Base-by-base conservation (phyloP, 805 yeast genomes). In the Metschnikowia colocasiae region DNA sequence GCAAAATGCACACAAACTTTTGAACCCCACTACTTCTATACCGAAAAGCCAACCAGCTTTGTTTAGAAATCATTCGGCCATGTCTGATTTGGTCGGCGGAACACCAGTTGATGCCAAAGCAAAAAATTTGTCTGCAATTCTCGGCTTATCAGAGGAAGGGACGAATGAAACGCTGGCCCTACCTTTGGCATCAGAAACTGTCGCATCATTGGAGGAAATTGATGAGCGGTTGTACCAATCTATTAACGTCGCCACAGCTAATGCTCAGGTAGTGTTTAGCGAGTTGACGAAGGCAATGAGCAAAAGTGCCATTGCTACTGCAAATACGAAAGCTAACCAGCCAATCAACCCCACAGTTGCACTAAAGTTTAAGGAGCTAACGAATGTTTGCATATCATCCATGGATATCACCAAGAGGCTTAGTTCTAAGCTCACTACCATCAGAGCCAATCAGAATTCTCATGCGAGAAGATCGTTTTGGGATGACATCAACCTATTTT, bases 401-500 rank as follows among this genome's bases (percentile, higher is more conserved):
- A 83, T 86, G 78, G 96, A 88, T n/a, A 78, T 85, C 35, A 86
- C 95, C 8, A 82, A 83, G 53, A 68, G 82, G 48, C 74, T 88
- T 41, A 78, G 78, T 49, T 68, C 69, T 12, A 77, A 82, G 45
- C 68, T 91, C 43, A 68, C 72, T 10, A 67, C 76, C 2, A 74
- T 81, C 27, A 63, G 81, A 29, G 65, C 74, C 15, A 80, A 74
- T 35, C 71, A 78, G 6, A 74, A 76, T 5, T 58, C 62, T 3
- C 59, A 65, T 6, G 85, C 83, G 30, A 81, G 86, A 51, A 74
- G 79, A 49, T 74, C 74, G 54, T 81, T 92, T 45, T 91, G 94
- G 81, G 97, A 92, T 54, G 91, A 87, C 54, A 84, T 88, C 29
- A 90, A 87, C 61, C 68, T 81, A 40, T 89, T 90, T 57, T 70